Base-by-base conservation (phyloP, 331 rosid genomes). In the Pyrus hybrid region DNA sequence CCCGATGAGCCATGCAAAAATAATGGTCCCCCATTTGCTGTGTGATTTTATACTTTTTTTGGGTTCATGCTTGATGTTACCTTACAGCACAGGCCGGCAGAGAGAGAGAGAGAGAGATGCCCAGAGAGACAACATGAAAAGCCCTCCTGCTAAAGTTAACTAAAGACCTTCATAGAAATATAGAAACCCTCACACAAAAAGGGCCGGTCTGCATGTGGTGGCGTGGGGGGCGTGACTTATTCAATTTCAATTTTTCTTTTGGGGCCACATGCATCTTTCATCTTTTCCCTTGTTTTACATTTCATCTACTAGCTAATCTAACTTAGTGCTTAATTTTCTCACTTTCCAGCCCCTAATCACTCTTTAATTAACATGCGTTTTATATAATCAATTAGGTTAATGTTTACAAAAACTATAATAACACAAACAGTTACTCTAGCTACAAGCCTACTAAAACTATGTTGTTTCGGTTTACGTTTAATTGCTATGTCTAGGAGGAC, bases 211-310 rank as follows among this genome's bases (percentile, higher is more conserved):
- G 81, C 88, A 82, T 84, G 86, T 84, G 93, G 87, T 74, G 80
- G 87, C 76, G 80, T 79, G 87, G 78, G 58, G 87, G 78, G 93
- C 80, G 86, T 84, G 85, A 88, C 77, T 76, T 63, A 63, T 87
- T 87, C 76, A 85, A 81, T 85, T 83, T 53, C 7, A 30, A 17
- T 29, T 41, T 57, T 63, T 25, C 57, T 43, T n/a, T 61, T 62
- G 63, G 88, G 90, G 87, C 90, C 90, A 83, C 87, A 82, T 66
- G 71, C 82, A 54, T n/a, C 72, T 35, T 56, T 76, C 72, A 76
- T 73, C 77, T 80, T 74, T 62, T 73, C 67, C 47, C 41, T 28
- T 71, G 71, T 84, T 77, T 79, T 83, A 76, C 84, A 64, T 81
- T 77, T 41, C 78, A 65, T 77, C 76, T 41, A 61, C 82, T 62